These are phyloP conservation scores for Lyophyllum atratum DNA, from an alignment of 768 basidiomycete genomes.

Conservation along the genomic window DNA sequence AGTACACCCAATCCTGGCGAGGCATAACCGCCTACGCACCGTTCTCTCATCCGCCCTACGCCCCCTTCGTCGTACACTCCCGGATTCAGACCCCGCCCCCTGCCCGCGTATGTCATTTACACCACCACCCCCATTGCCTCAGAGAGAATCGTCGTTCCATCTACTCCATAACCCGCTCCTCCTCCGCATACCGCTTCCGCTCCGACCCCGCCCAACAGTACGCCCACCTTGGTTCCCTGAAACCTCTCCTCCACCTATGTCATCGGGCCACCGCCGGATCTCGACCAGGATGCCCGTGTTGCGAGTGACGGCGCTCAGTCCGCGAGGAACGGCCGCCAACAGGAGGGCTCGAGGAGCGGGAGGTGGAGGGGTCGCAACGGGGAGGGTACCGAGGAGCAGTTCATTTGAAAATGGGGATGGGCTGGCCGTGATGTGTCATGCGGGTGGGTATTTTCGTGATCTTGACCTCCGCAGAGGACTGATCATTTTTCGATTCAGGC, in stretches of 20 bases:
- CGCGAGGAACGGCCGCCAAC: slow-evolving; percentile 56
- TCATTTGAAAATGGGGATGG: no score
- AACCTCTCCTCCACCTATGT: slow-evolving; percentile 83
- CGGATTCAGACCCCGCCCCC: slow-evolving; percentile 24
- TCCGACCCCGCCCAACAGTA: slow-evolving; percentile 85
- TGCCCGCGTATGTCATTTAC: slow-evolving; percentile 64
- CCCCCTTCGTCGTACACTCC: slow-evolving; percentile 16
- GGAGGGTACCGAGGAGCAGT: background rate
- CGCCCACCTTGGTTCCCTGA: slow-evolving; percentile 77
- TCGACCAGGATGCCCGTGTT: slow-evolving; percentile 79
- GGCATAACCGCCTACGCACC: slow-evolving; percentile 56
- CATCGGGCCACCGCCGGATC: slow-evolving; percentile 72
- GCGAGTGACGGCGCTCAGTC: slow-evolving; percentile 66
- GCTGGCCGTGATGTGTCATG: background rate
- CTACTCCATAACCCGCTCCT: slow-evolving; percentile 62
- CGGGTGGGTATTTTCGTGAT: background rate
- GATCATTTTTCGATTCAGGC: no score
- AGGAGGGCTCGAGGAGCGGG: background rate
- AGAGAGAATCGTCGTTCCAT: slow-evolving; percentile 62
- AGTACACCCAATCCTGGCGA: slow-evolving; percentile 65
- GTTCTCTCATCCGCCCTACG: slow-evolving; percentile 2
- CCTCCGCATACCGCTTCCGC: slow-evolving; percentile 72
- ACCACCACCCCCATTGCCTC: slow-evolving; percentile 59
- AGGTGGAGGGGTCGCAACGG: background rate
- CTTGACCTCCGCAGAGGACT: background rate